Evolutionary conservation across 1,139 yeast genomes (phyloP), one percentile per base, ranked within the genome.

Genomic region (Debaryomyces fabryi): DNA sequence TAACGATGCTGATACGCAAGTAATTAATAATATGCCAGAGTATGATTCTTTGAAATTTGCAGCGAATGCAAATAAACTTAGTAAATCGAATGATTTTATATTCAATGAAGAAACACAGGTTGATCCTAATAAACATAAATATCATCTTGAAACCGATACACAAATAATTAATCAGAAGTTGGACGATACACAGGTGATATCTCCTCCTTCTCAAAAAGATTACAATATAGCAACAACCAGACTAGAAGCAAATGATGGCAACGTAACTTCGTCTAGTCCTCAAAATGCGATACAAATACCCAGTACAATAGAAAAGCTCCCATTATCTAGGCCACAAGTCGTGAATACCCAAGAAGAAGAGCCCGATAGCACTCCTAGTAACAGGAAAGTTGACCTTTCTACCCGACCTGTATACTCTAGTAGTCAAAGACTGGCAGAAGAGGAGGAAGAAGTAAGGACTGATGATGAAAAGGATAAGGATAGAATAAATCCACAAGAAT

Each of bases 261-360:
- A 10, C n/a, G 4, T 13, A 23, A 25, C 39, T 20, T 13, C 38
- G 10, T 45, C 42, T 2, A 34, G 16, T 24, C 5, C 39, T 12
- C 39, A 24, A 13, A 24, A 23, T 33, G 47, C 49, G 10, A 39
- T 54, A 4, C 54, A 55, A 42, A 52, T 53, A 27, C 58, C 57
- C 9, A 48, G 49, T 35, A 55, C 58, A 10, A 46, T 50, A 9
- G 58, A 54, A 36, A 46, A 43, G 13, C 43, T 37, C 6, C 27
- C 21, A 8, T 13, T 36, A 10, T 52, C 63, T 1, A 53, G 54
- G 18, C 47, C 58, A 23, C 62, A 60, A 45, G 64, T 60, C 4
- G 37, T 57, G 1, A 57, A 57, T 47, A 59, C 64, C 7, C 64
- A 60, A 49, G 64, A 60, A 39, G 53, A 47, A 5, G 45, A 42